Percentiles rank a stretch among this genome's conserved stretches.
Conservation (phyloP, 257 asterid species). For the Solanum chmielewskii region DNA sequence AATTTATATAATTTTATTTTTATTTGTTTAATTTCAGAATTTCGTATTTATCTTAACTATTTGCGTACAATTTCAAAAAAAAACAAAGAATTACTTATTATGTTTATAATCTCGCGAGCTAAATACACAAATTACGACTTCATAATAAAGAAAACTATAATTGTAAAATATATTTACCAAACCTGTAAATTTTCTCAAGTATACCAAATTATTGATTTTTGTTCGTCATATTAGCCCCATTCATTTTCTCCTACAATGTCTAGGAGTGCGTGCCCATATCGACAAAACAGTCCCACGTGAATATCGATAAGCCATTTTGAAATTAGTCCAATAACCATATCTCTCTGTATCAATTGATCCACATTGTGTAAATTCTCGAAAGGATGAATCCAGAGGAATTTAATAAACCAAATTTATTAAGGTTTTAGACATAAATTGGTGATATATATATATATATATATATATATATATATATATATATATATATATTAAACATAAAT, state of each 20-base stretch:
- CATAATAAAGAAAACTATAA: rapidly evolving
- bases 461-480: too few relatives aligned
- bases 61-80: rapidly evolving
- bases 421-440: too few relatives aligned
- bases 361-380: neutral
- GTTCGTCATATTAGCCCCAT: neutral
- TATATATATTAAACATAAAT: too few relatives aligned
- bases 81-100: too few relatives aligned
- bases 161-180: too few relatives aligned
- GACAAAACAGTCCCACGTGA: neutral
- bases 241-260: neutral
- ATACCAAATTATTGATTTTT: neutral
- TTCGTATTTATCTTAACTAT: too few relatives aligned
- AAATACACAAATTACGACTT: too few relatives aligned
- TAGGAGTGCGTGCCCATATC: neutral
- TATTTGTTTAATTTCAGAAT: too few relatives aligned
- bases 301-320: neutral
- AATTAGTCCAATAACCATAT: neutral
- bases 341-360: neutral
- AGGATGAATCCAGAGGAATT: neutral
- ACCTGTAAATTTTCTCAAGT: neutral
- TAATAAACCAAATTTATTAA: neutral
- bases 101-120: too few relatives aligned
- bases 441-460: too few relatives aligned
- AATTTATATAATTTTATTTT: too few relatives aligned